These are phyloP conservation scores for Rhodotorula sp. DNA, from an alignment of 1,284 basidiomycete species.

Conservation along the genomic window DNA sequence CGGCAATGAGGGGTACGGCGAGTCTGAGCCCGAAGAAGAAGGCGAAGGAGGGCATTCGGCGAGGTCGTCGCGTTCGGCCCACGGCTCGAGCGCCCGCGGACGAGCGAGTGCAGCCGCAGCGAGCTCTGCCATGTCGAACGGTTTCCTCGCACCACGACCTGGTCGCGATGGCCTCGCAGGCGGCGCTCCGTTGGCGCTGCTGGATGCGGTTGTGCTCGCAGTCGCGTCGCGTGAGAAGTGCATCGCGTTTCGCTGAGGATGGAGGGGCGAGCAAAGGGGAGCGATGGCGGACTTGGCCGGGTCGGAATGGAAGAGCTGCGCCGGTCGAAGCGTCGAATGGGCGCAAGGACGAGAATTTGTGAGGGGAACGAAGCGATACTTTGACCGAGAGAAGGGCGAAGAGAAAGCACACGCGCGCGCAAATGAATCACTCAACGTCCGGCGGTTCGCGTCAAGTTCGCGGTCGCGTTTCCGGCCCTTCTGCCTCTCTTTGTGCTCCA, in stretches of 20 bases:
- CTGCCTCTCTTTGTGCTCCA: too few relatives aligned
- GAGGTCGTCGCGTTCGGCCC: conserved; percentile 31
- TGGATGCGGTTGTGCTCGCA: not conserved
- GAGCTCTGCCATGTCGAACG: conserved; percentile 35
- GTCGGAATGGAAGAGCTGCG: too few relatives aligned
- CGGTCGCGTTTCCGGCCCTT: too few relatives aligned
- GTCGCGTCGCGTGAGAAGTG: not conserved
- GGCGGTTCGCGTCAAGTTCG: too few relatives aligned
- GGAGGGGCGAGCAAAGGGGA: not conserved
- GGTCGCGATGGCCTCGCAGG: not conserved
- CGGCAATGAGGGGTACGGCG: conserved; percentile 48
- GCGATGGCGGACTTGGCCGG: not conserved
- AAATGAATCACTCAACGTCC: too few relatives aligned
- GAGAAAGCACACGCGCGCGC: too few relatives aligned
- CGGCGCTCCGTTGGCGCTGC: not conserved
- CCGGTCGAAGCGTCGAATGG: too few relatives aligned
- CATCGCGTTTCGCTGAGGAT: not conserved
- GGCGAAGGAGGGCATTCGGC: conserved; percentile 48
- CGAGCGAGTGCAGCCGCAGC: conserved; percentile 30
- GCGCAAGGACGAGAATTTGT: too few relatives aligned
- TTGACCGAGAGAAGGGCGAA: too few relatives aligned
- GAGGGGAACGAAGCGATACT: not conserved
- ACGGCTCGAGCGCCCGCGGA: conserved; percentile 30
- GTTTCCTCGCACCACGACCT: conserved; percentile 6
- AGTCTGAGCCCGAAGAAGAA: conserved; percentile 53